Base-by-base conservation (phyloP, 2,329 filamentous ascomycete genomes). In the Fusarium subglutinans region DNA sequence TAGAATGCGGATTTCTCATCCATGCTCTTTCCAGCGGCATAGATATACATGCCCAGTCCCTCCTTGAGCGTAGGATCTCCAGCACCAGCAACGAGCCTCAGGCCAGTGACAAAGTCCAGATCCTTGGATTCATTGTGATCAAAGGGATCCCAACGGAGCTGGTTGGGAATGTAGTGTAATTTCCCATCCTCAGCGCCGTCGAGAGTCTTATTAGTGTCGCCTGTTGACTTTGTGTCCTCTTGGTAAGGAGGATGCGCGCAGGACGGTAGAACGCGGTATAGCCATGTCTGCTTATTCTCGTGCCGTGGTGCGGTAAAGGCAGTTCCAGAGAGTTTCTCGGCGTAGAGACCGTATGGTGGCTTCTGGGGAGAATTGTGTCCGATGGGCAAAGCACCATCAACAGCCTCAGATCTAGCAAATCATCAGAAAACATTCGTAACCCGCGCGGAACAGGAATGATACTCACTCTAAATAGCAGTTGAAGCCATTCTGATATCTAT, bases 341-440 rank as follows among this genome's bases (percentile, higher is more conserved):
- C 90, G 83, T 96, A 96, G 35, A 97, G 90, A 2, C 94, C 94
- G 74, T 91, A 90, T 0, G 93, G 88, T 1, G 91, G 91, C 79
- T 94, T 94, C 81, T 97, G 94, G 1, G 94, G 94, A 6, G 93
- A 94, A 85, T 97, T 97, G 47, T 91, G 89, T 56, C 89, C 94
- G 66, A 94, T 80, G 14, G 94, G 94, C 10, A 96, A 86, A 10
- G 94, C 91, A 24, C 91, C 92, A 22, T 91, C 86, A 63, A 96
- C 85, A 50, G 94, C 93, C 86, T 96, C 94, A 48, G 92, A 90
- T 80, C 93, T 95, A 4, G 35, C 8, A 8, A 38, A 22, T 1
- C 10, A 50, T 78, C 51, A 79, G 69, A 37, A 20, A 40, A 17
- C 30, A n/a, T 12, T 6, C 5, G 8, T 3, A 26, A 33, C 8